These are phyloP conservation scores for Harringtonia aguacate DNA, from an alignment of 2,329 filamentous ascomycete genomes.

Conservation along the genomic window DNA sequence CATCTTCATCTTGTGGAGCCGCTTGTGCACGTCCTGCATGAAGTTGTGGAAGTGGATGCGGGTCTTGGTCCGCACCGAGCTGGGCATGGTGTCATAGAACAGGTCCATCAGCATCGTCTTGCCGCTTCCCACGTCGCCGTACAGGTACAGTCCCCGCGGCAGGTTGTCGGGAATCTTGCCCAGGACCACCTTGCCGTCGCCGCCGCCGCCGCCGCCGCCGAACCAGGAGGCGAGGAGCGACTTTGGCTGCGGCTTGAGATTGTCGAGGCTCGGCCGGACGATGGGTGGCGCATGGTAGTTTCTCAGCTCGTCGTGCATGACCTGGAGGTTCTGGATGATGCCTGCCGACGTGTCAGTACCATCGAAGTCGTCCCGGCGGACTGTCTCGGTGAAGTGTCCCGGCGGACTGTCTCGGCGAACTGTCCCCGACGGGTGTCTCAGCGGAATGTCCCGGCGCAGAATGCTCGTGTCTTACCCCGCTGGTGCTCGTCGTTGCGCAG, in stretches of 20 bases:
- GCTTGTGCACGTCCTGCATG: conserved; percentile 94
- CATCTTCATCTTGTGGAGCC: conserved; percentile 85
- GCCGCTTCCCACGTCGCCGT: conserved; percentile 90
- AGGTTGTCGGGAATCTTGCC: conserved; percentile 57
- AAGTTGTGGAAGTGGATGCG: conserved; percentile 99
- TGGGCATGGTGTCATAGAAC: conserved; percentile 86
- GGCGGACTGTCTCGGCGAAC: no score
- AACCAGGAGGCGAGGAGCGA: conserved; percentile 54
- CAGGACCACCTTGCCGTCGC: conserved; percentile 21
- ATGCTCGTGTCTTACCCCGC: conserved; percentile 55
- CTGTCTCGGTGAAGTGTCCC: no score
- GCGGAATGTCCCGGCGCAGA: no score
- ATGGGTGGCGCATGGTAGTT: conserved; percentile 65
- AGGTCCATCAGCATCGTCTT: conserved; percentile 99
- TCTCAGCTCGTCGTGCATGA: conserved; percentile 73
- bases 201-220: conserved; percentile 18
- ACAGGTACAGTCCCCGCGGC: conserved; percentile 87
- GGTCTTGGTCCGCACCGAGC: conserved; percentile 69
- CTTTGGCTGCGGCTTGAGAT: conserved; percentile 37
- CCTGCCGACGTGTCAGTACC: conserved; percentile 34
- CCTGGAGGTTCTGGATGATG: conserved; percentile 81
- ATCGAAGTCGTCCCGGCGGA: background rate
- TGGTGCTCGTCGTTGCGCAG: conserved; percentile 87
- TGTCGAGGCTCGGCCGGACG: conserved; percentile 66
- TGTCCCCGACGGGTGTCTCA: no score